Conservation (phyloP, 495 filamentous ascomycete genomes). For the Trichoderma virens region DNA sequence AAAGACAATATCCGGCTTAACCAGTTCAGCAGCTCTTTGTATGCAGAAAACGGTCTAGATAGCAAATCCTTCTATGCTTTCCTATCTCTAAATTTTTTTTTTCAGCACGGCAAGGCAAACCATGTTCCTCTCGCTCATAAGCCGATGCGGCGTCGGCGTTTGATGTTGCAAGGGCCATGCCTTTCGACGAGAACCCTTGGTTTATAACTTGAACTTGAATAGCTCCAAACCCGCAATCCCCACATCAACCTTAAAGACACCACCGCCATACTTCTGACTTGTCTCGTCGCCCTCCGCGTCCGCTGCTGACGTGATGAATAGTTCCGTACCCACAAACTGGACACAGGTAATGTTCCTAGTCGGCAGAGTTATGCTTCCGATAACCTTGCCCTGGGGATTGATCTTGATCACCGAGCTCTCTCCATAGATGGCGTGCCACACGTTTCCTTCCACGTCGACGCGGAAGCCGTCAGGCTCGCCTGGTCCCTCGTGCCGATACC, state of each 20-base stretch:
- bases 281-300: constrained; percentile 50
- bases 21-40: too few species aligned
- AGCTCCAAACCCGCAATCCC: constrained; percentile 51
- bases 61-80: too few species aligned
- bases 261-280: constrained; percentile 56
- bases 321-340: constrained; percentile 62
- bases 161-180: too few species aligned
- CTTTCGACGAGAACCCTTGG: too few species aligned
- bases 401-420: constrained; percentile 62
- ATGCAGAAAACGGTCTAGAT: too few species aligned
- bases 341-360: constrained; percentile 66
- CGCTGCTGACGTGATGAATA: constrained; percentile 66
- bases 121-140: too few species aligned
- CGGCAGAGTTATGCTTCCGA: constrained; percentile 58
- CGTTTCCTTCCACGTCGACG: constrained; percentile 61
- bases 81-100: too few species aligned
- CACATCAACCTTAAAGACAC: constrained; percentile 61
- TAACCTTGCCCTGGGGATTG: constrained; percentile 52
- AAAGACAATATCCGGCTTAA: too few species aligned
- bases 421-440: constrained; percentile 76
- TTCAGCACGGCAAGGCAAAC: too few species aligned
- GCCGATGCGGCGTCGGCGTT: too few species aligned
- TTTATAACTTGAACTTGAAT: constrained; percentile 45
- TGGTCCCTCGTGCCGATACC: constrained; percentile 53
- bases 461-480: constrained; percentile 69